Evolutionary conservation across 306 rosid genomes (phyloP).

Genomic region (Dalbergia oliveri): DNA sequence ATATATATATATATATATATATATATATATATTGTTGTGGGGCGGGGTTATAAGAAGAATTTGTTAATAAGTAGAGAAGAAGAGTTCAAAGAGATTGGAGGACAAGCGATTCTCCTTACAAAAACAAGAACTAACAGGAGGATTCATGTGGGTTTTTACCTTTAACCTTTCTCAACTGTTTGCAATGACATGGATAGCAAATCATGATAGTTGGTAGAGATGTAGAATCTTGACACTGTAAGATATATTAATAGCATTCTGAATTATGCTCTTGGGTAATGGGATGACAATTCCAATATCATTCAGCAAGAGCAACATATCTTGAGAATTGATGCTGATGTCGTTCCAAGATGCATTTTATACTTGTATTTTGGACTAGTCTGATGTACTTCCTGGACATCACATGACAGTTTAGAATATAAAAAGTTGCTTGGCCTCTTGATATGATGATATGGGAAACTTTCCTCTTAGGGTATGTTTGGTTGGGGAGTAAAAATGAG

Average conservation of each 20-base stretch:
- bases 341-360: background rate
- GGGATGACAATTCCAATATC: slow-evolving; percentile 28
- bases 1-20: too few species aligned
- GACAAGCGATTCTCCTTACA: background rate
- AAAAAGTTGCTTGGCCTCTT: slow-evolving; percentile 20
- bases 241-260: slow-evolving; percentile 15
- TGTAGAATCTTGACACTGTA: slow-evolving; percentile 23
- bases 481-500: too few species aligned
- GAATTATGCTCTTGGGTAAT: slow-evolving; percentile 40
- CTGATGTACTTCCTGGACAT: slow-evolving; percentile 14
- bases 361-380: slow-evolving; percentile 16
- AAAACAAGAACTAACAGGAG: background rate
- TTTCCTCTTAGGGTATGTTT: background rate
- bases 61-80: background rate
- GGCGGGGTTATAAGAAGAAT: background rate
- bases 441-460: slow-evolving; percentile 14
- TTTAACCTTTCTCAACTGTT: slow-evolving; percentile 38
- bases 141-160: slow-evolving; percentile 48
- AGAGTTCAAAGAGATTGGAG: background rate
- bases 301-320: slow-evolving; percentile 10
- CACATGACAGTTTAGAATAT: slow-evolving; percentile 17
- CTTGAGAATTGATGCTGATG: background rate
- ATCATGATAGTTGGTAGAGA: slow-evolving; percentile 30
- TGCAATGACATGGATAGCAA: slow-evolving; percentile 42
- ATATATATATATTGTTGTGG: too few species aligned